A percentile compares a stretch with the other conserved stretches of the same genome.
Conservation (phyloP, 2,329 filamentous ascomycete genomes). For the Penicillium polonicum region DNA sequence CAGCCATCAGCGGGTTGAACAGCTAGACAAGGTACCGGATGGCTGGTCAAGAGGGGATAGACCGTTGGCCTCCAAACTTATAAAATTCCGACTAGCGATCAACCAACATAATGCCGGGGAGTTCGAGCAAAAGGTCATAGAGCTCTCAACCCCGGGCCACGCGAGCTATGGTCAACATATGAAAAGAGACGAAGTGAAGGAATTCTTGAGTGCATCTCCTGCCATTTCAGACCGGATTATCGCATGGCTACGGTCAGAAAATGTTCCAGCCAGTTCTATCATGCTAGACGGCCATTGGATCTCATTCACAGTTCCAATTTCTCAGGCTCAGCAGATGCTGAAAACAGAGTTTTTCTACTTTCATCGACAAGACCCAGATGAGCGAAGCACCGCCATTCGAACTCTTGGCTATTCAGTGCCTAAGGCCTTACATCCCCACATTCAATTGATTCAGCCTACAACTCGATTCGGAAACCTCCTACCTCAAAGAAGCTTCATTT, state of each 20-base stretch:
- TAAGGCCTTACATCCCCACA: slow-evolving; percentile 51
- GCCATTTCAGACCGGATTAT: slow-evolving; percentile 52
- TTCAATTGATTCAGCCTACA: slow-evolving; percentile 65
- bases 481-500: slow-evolving; percentile 41
- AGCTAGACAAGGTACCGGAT: slow-evolving; percentile 29
- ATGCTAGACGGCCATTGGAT: slow-evolving; percentile 61
- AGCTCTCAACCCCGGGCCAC: slow-evolving; percentile 61
- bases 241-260: slow-evolving; percentile 56
- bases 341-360: slow-evolving; percentile 60
- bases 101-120: slow-evolving; percentile 49
- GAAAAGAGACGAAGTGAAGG: slow-evolving; percentile 58
- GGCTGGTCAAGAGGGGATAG: slow-evolving; percentile 34
- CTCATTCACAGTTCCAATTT: slow-evolving; percentile 47
- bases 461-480: slow-evolving; percentile 58
- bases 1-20: slow-evolving; percentile 29
- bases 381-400: slow-evolving; percentile 50
- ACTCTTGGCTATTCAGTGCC: slow-evolving; percentile 63
- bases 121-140: slow-evolving; percentile 60
- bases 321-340: slow-evolving; percentile 55
- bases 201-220: slow-evolving; percentile 53
- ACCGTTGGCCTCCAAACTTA: slow-evolving; percentile 37
- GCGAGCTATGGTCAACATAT: slow-evolving; percentile 62
- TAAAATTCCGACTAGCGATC: slow-evolving; percentile 53
- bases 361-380: slow-evolving; percentile 47
- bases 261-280: slow-evolving; percentile 48